These are phyloP conservation scores for Lyophyllum shimeji DNA, from an alignment of 768 basidiomycete genomes.

Conservation along the genomic window DNA sequence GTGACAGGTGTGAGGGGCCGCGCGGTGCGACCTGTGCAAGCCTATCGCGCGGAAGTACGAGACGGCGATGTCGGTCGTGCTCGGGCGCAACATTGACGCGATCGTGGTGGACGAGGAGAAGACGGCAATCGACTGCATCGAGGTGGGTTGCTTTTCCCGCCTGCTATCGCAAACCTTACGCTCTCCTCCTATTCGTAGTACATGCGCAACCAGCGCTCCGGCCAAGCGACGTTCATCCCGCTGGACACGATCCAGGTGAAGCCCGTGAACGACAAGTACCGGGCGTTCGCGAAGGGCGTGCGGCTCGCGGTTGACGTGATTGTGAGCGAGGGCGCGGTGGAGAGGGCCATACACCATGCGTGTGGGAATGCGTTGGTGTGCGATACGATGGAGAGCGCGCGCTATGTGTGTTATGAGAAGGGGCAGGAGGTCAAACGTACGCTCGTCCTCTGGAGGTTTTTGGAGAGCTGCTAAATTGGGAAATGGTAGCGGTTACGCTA, in stretches of 20 bases:
- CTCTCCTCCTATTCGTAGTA: conserved; percentile 62
- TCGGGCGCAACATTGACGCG: conserved; percentile 94
- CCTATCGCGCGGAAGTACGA: conserved; percentile 93
- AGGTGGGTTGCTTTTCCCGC: conserved; percentile 45
- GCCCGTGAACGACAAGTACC: conserved; percentile 91
- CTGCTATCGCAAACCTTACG: not conserved
- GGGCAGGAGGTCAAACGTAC: conserved; percentile 95
- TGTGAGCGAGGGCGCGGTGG: conserved; percentile 78
- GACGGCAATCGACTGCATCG: conserved; percentile 96
- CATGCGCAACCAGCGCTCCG: conserved; percentile 91
- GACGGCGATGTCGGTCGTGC: conserved; percentile 84
- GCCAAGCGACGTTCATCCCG: conserved; percentile 96
- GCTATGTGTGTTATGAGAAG: conserved; percentile 90
- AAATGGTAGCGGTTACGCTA: conserved; percentile 81
- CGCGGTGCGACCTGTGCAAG: conserved; percentile 91
- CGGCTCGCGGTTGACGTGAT: conserved; percentile 86
- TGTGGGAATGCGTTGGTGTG: conserved; percentile 96
- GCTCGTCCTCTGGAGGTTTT: conserved; percentile 18
- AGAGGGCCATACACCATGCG: conserved; percentile 94
- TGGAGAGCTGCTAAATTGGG: not conserved
- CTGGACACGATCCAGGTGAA: conserved; percentile 97
- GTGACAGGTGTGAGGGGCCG: conserved; percentile 88
- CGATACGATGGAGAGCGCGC: conserved; percentile 92
- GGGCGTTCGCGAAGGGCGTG: conserved; percentile 87
- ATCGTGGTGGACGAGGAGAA: conserved; percentile 97